Conservation (phyloP, 2,329 filamentous ascomycete species). For the Fusarium mangiferae region DNA sequence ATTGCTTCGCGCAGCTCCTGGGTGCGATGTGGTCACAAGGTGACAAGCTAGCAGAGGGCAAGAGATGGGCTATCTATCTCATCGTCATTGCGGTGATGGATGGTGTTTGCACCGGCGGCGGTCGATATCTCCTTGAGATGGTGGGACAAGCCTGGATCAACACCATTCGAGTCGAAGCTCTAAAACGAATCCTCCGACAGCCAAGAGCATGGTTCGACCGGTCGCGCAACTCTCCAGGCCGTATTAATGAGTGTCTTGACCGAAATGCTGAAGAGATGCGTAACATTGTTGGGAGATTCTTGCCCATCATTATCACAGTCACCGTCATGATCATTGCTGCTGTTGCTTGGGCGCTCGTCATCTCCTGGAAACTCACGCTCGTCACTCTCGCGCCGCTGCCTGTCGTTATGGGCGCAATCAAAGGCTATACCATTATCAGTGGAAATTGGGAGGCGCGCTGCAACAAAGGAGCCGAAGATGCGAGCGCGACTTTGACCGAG, state of each 20-base stretch:
- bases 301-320: slow-evolving; percentile 75
- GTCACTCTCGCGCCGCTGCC: slow-evolving; percentile 77
- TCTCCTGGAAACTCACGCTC: slow-evolving; percentile 84
- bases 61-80: slow-evolving; percentile 76
- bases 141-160: slow-evolving; percentile 83
- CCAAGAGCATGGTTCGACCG: slow-evolving; percentile 82
- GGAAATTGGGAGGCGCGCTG: slow-evolving; percentile 77
- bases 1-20: slow-evolving; percentile 77
- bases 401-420: slow-evolving; percentile 72
- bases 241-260: slow-evolving; percentile 78
- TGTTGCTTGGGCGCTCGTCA: slow-evolving; percentile 76
- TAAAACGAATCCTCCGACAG: slow-evolving; percentile 78
- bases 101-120: slow-evolving; percentile 70
- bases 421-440: slow-evolving; percentile 72
- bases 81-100: slow-evolving; percentile 75
- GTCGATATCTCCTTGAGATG: slow-evolving; percentile 77
- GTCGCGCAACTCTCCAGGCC: slow-evolving; percentile 69
- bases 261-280: slow-evolving; percentile 88
- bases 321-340: slow-evolving; percentile 74
- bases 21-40: slow-evolving; percentile 70
- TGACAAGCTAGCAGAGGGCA: slow-evolving; percentile 60
- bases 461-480: slow-evolving; percentile 69
- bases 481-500: slow-evolving; percentile 72
- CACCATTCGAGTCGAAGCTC: slow-evolving; percentile 71
- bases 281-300: slow-evolving; percentile 81